These are phyloP conservation scores for Populus pruinosa DNA, from an alignment of 345 rosid species.

Conservation along the genomic window DNA sequence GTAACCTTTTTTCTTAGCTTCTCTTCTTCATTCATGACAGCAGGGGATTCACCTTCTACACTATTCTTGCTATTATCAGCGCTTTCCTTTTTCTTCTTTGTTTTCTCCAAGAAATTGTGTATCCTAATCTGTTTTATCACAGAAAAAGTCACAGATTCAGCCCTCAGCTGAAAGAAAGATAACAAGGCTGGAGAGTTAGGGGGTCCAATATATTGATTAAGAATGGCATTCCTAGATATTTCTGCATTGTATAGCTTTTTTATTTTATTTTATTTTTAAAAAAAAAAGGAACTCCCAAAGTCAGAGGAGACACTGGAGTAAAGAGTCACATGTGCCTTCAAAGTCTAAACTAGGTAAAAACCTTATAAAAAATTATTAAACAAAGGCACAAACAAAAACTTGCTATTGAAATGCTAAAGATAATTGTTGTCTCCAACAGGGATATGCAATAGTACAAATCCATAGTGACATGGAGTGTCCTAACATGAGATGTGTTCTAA, in stretches of 20 bases:
- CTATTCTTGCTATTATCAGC: slow-evolving; percentile 34
- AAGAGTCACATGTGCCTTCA: neutral
- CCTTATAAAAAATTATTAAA: neutral
- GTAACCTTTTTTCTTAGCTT: slow-evolving; percentile 70
- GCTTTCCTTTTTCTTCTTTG: slow-evolving; percentile 60
- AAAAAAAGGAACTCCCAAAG: neutral
- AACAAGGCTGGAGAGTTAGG: neutral
- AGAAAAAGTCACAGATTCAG: slow-evolving; percentile 16
- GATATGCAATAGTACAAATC: neutral
- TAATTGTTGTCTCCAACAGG: neutral
- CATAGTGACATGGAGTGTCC: neutral
- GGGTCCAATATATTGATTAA: neutral
- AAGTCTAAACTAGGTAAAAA: neutral
- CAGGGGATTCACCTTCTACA: slow-evolving; percentile 40
- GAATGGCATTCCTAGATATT: slow-evolving; percentile 5
- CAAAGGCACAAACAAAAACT: neutral
- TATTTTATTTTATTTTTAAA: neutral
- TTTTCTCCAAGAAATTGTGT: slow-evolving; percentile 72
- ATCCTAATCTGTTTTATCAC: slow-evolving; percentile 56
- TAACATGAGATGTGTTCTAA: neutral
- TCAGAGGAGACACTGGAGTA: neutral
- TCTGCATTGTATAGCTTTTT: neutral
- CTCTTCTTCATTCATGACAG: slow-evolving; percentile 46
- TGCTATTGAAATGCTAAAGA: neutral
- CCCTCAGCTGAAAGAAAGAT: neutral